Conservation (phyloP, 352 stramenopile species). For the Phytophthora tubulina region DNA sequence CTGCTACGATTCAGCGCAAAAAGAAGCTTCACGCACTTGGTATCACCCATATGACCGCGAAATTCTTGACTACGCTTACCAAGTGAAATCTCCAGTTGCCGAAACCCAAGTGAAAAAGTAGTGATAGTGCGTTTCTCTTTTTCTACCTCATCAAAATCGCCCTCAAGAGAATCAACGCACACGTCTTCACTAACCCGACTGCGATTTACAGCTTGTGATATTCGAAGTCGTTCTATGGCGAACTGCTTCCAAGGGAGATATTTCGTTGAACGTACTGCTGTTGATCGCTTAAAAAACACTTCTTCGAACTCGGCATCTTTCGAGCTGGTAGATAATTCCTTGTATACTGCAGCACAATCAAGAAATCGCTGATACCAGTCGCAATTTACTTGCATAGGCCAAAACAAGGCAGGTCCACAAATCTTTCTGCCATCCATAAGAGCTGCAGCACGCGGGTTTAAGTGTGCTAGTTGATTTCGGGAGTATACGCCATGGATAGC, state of each 20-base stretch:
- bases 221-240: slow-evolving; percentile 58
- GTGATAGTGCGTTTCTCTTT: slow-evolving; percentile 41
- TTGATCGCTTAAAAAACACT: slow-evolving; percentile 3
- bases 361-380: slow-evolving; percentile 25
- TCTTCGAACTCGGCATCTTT: slow-evolving; percentile 10
- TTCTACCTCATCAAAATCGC: slow-evolving; percentile 19
- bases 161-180: slow-evolving; percentile 14
- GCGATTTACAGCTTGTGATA: slow-evolving; percentile 42
- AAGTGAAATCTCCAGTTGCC: slow-evolving; percentile 48
- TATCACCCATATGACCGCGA: not conserved
- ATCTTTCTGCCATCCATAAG: slow-evolving; percentile 14
- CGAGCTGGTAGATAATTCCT: slow-evolving; percentile 5
- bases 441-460: slow-evolving; percentile 32
- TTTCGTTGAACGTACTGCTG: slow-evolving; percentile 47
- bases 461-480: slow-evolving; percentile 14
- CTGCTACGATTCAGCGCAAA: slow-evolving; percentile 20
- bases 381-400: slow-evolving; percentile 23
- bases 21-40: slow-evolving; percentile 20
- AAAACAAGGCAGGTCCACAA: slow-evolving; percentile 32
- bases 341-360: slow-evolving; percentile 17
- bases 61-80: slow-evolving; percentile 16
- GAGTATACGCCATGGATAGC: not conserved
- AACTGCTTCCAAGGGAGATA: slow-evolving; percentile 72
- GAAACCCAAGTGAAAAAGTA: slow-evolving; percentile 28
- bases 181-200: slow-evolving; percentile 19